Evolutionary conservation across 257 asterid genomes (phyloP).

Genomic region (Solanum raphanifolium): DNA sequence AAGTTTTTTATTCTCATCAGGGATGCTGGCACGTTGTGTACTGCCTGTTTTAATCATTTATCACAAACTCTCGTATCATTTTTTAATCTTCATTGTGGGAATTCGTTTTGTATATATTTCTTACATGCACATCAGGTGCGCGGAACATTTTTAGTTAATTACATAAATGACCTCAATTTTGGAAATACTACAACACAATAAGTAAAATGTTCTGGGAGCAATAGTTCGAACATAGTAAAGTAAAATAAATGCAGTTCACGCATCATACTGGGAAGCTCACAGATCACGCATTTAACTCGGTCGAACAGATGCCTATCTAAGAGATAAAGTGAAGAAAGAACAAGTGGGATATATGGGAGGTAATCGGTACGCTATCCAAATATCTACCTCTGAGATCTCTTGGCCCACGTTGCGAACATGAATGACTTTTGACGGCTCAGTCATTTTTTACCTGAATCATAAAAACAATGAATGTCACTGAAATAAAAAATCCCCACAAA

Average conservation of each 20-base stretch:
- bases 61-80: neutral
- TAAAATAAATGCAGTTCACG: neutral
- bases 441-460: constrained; percentile 45
- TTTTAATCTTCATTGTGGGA: neutral
- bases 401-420: constrained; percentile 99
- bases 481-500: neutral
- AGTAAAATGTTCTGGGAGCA: neutral
- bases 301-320: neutral
- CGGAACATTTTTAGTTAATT: neutral
- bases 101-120: neutral
- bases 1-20: neutral
- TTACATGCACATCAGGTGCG: neutral
- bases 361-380: neutral
- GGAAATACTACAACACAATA: neutral
- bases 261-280: neutral
- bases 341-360: neutral
- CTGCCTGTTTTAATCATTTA: neutral
- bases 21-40: neutral
- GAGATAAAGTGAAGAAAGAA: neutral
- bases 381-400: constrained; percentile 83
- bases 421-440: constrained; percentile 95
- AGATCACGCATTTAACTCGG: neutral
- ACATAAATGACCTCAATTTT: neutral
- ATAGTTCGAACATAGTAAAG: neutral
- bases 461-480: neutral